Base-by-base conservation (phyloP, 257 asterid species). In the Penstemon eatonii region DNA sequence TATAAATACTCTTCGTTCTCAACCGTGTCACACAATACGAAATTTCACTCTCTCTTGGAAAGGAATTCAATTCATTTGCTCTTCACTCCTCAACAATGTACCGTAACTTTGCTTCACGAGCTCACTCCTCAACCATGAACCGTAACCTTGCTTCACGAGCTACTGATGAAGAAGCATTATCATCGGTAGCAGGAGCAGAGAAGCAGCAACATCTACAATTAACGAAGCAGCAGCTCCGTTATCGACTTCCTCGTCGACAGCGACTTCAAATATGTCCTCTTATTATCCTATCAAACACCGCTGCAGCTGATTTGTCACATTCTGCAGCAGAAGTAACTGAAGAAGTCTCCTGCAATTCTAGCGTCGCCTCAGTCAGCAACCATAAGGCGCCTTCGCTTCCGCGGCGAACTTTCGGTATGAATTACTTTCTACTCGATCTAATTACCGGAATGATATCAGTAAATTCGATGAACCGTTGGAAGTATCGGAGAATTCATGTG, bases 401-500 rank as follows among this genome's bases (percentile, higher is more conserved):
- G 54, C 68, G 81, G 68, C 56, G 69, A 68, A 60, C n/a, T 6
- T 49, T 42, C 62, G 72, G 42, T 58, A 67, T 54, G 73, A 80
- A 66, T 58, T 40, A 78, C 67, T 74, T 53, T 54, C 79, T 66
- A 84, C 85, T 7, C 62, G 84, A 56, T 67, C 77, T 10, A 82
- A 73, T 70, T 67, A 66, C 63, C 75, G 78, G 76, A 77, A 69
- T 9, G 67, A 18, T 63, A 73, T 49, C 54, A 64, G 67, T 47
- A 70, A 73, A 54, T 49, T 56, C 49, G 76, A 55, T 55, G 33
- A 25, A 25, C 33, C 33, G 33, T 54, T 72, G 57, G 91, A 85
- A 71, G 46, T 86, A 7, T 90, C 96, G 37, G 98, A 90, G 62
- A 70, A 45, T 70, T 93, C 99, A n/a, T 93, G 99, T 67, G 92